phyloP scores from a whole-genome alignment of 805 yeast species.

The Starmera amethionina region DNA sequence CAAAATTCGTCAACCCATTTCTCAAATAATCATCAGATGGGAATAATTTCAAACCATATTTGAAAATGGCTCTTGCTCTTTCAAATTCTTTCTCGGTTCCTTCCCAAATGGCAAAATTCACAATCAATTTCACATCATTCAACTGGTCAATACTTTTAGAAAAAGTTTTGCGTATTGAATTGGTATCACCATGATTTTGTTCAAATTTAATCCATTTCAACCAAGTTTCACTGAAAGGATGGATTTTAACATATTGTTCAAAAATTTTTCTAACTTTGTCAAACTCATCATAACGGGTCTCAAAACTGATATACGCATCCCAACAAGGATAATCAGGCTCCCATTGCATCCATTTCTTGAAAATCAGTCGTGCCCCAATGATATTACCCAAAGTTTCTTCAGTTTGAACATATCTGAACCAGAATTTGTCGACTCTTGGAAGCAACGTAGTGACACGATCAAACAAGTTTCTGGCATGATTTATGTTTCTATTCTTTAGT shows the following conservation, averaged over 20 bases:
- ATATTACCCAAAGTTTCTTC: slow-evolving; percentile 71
- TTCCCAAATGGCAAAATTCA: slow-evolving; percentile 68
- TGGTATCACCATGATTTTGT: slow-evolving; percentile 34
- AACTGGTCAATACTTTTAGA: slow-evolving; percentile 56
- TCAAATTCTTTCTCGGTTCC: slow-evolving; percentile 47
- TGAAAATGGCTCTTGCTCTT: slow-evolving; percentile 50
- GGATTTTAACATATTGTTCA: slow-evolving; percentile 41
- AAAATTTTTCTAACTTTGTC: slow-evolving; percentile 51
- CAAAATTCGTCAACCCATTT: slow-evolving; percentile 44
- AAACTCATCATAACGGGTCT: slow-evolving; percentile 50
- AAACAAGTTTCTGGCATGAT: slow-evolving; percentile 81
- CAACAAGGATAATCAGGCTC: slow-evolving; percentile 61
- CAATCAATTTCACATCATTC: slow-evolving; percentile 25
- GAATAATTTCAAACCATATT: slow-evolving; percentile 37
- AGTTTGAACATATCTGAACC: slow-evolving; percentile 75
- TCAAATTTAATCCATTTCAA: slow-evolving; percentile 69
- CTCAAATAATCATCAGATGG: slow-evolving; percentile 27
- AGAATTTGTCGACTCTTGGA: slow-evolving; percentile 76
- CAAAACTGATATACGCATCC: slow-evolving; percentile 67
- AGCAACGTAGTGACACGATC: slow-evolving; percentile 66
- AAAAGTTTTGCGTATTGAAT: slow-evolving; percentile 50
- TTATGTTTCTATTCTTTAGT: slow-evolving; percentile 57
- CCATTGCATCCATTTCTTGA: slow-evolving; percentile 76
- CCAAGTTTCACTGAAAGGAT: slow-evolving; percentile 56
- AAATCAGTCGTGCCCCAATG: slow-evolving; percentile 51